These are phyloP conservation scores for Stachybotrys chartarum DNA, from an alignment of 2,329 filamentous ascomycete genomes.

Conservation along the genomic window DNA sequence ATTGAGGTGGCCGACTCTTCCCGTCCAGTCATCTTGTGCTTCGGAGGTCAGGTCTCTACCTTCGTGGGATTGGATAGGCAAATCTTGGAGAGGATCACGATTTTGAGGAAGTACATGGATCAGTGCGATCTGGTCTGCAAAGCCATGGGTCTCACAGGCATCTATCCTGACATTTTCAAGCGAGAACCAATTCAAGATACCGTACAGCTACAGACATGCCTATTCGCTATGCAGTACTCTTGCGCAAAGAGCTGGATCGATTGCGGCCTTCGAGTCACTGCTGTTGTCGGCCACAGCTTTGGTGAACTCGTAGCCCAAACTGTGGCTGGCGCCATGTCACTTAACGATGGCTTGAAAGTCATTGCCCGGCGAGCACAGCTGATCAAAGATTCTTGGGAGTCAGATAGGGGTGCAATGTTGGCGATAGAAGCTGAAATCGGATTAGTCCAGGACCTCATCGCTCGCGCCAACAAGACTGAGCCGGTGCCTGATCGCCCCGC, in stretches of 20 bases:
- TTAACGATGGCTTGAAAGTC: slow-evolving; percentile 21
- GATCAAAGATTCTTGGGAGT: slow-evolving; percentile 23
- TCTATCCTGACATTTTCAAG: slow-evolving; percentile 25
- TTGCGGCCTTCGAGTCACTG: slow-evolving; percentile 13
- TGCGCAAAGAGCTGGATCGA: slow-evolving; percentile 27
- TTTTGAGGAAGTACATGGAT: slow-evolving; percentile 15
- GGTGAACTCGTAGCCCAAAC: slow-evolving; percentile 28
- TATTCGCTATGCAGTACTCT: slow-evolving; percentile 34
- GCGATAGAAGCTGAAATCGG: slow-evolving; percentile 23
- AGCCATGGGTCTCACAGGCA: slow-evolving; percentile 13
- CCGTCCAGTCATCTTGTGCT: slow-evolving; percentile 26
- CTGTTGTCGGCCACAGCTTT: slow-evolving; percentile 29
- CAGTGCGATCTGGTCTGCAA: slow-evolving; percentile 1
- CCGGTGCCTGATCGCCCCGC: not conserved
- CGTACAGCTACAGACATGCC: slow-evolving; percentile 25
- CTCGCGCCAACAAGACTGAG: not conserved
- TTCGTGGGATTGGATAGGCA: slow-evolving; percentile 20
- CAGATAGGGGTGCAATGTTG: slow-evolving; percentile 31
- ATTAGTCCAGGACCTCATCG: not conserved
- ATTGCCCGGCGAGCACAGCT: slow-evolving; percentile 20
- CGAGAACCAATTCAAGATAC: slow-evolving; percentile 11
- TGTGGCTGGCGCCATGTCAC: slow-evolving; percentile 10
- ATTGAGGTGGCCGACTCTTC: not conserved
- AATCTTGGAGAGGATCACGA: slow-evolving; percentile 16
- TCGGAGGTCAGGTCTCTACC: slow-evolving; percentile 17